phyloP scores from a whole-genome alignment of 179 eudicot species.

The Amaranthus tricolor region DNA sequence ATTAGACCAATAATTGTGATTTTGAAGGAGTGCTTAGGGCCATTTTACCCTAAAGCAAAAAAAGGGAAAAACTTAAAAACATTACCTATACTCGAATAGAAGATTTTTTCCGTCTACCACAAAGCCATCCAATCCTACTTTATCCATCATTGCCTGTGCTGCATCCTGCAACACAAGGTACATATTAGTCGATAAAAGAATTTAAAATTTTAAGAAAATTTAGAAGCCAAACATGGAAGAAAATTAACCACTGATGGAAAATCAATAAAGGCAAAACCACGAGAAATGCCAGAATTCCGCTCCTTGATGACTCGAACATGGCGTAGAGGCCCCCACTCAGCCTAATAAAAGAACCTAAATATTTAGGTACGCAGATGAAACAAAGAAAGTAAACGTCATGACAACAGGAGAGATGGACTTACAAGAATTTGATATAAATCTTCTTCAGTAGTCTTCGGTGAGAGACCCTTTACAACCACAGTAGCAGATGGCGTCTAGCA shows the following conservation, averaged over 20 bases:
- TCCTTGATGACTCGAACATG: conserved; percentile 95
- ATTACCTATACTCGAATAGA: conserved; percentile 89
- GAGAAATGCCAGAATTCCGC: conserved; percentile 83
- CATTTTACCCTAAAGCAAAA: not conserved
- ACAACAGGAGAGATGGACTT: conserved; percentile 14
- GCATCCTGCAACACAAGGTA: conserved; percentile 57
- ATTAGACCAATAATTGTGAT: too few species aligned
- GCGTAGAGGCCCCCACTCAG: conserved; percentile 99
- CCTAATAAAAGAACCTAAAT: conserved; percentile 39
- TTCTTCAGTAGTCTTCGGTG: conserved; percentile 94
- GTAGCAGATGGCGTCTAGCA: conserved; percentile 91
- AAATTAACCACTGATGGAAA: conserved; percentile 77
- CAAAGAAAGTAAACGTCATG: not conserved
- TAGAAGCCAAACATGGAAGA: not conserved
- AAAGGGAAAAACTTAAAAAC: conserved; percentile 6
- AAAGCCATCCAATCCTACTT: conserved; percentile 85
- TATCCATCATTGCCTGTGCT: conserved; percentile 90
- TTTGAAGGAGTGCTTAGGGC: not conserved
- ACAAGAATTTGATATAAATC: conserved; percentile 91
- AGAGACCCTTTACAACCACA: conserved; percentile 93
- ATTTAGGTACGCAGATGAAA: not conserved
- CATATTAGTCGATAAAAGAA: conserved; percentile 13
- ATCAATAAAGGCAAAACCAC: conserved; percentile 98
- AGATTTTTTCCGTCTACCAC: conserved; percentile 84
- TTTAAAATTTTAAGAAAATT: conserved; percentile 6